A percentile compares a stretch with the other conserved stretches of the same genome.
phyloP scores from a whole-genome alignment of 1,284 basidiomycete species.

The Pisolithus thermaeus region DNA sequence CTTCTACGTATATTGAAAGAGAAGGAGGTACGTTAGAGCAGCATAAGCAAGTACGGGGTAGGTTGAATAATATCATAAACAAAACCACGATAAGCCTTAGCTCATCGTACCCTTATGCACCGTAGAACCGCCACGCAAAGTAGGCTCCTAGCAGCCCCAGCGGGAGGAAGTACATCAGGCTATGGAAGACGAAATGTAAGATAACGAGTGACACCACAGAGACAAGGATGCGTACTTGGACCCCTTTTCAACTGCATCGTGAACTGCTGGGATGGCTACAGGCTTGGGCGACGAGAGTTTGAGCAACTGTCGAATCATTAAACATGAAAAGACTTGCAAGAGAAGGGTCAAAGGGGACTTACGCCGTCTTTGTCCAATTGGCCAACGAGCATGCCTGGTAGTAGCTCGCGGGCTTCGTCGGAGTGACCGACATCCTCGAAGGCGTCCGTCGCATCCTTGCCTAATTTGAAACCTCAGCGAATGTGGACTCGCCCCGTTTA shows the following conservation, averaged over 20 bases:
- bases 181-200: constrained; percentile 23
- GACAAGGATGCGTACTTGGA: constrained; percentile 52
- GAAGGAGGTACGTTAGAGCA: too few relatives aligned
- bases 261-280: constrained; percentile 32
- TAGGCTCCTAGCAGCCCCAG: constrained; percentile 70
- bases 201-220: background rate
- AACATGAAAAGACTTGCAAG: background rate
- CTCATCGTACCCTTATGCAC: constrained; percentile 30
- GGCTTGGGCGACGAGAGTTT: constrained; percentile 46
- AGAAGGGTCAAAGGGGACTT: constrained; percentile 27
- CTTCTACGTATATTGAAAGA: too few relatives aligned
- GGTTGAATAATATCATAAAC: too few relatives aligned
- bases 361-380: constrained; percentile 71
- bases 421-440: constrained; percentile 99
- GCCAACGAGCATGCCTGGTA: constrained; percentile 74
- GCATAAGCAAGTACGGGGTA: too few relatives aligned
- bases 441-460: constrained; percentile 93
- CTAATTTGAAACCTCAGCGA: constrained; percentile 32
- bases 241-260: constrained; percentile 53
- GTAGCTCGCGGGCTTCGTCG: constrained; percentile 91
- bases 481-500: background rate
- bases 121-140: constrained; percentile 77
- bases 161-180: constrained; percentile 76
- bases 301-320: constrained; percentile 31
- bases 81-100: too few relatives aligned